Evolutionary conservation across 2,329 filamentous ascomycete species (phyloP).

Genomic region (Aplosporella prunicola): DNA sequence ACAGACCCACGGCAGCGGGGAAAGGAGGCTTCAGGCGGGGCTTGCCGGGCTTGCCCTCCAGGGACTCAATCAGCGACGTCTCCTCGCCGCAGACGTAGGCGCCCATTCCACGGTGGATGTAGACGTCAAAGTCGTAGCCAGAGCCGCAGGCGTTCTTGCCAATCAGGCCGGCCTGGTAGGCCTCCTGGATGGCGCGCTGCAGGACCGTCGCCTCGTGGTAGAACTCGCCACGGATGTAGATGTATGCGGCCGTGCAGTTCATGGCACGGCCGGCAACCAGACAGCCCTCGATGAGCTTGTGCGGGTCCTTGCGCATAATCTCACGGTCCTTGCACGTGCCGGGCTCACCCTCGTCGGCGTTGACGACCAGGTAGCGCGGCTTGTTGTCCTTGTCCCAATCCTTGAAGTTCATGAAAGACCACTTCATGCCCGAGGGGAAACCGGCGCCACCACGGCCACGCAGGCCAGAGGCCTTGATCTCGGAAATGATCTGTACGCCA

Average conservation of each 20-base stretch:
- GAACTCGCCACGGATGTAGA: constrained; percentile 98
- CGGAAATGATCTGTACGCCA: constrained; percentile 67
- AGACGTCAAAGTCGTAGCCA: constrained; percentile 97
- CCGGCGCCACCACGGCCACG: constrained; percentile 94
- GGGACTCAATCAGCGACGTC: constrained; percentile 93
- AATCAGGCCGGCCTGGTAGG: constrained; percentile 86
- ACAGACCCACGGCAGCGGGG: constrained; percentile 92
- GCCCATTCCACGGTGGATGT: constrained; percentile 90
- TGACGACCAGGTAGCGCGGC: constrained; percentile 93
- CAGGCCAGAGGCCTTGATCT: constrained; percentile 93
- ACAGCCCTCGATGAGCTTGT: constrained; percentile 97
- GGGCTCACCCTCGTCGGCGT: constrained; percentile 96
- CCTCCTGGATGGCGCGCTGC: constrained; percentile 93
- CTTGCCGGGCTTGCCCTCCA: constrained; percentile 98
- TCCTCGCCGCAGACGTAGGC: constrained; percentile 98
- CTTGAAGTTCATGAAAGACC: constrained; percentile 99
- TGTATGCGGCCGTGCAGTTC: constrained; percentile 98
- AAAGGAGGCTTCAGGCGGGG: constrained; percentile 97
- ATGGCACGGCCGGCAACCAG: constrained; percentile 92
- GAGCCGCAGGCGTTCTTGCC: constrained; percentile 97
- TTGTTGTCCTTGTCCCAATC: constrained; percentile 98
- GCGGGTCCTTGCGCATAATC: constrained; percentile 99
- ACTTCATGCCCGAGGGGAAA: constrained; percentile 98
- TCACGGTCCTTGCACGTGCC: constrained; percentile 99
- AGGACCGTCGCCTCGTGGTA: constrained; percentile 90